These are phyloP conservation scores for Gliomastix tumulicola DNA, from an alignment of 2,329 filamentous ascomycete genomes.

Conservation along the genomic window DNA sequence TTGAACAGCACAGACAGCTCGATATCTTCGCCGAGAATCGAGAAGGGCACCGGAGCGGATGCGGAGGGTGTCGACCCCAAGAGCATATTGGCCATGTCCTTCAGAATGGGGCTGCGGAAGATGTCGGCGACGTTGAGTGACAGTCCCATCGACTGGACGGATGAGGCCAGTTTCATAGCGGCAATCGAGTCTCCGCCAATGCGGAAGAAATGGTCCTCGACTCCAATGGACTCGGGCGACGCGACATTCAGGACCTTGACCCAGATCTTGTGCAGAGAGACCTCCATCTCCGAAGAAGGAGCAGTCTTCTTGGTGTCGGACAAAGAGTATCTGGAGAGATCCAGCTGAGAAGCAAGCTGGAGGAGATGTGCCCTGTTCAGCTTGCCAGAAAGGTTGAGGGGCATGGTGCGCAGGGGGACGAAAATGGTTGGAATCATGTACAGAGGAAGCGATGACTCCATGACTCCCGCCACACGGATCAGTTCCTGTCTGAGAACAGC, in stretches of 20 bases:
- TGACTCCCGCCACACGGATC: too few relatives aligned
- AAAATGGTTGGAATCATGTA: conserved; percentile 8
- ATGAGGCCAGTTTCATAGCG: conserved; percentile 30
- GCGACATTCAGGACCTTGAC: conserved; percentile 30
- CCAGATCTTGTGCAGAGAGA: conserved; percentile 30
- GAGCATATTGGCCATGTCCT: not conserved
- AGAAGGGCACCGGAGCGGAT: not conserved
- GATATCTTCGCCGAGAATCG: not conserved
- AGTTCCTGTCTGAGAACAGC: not conserved
- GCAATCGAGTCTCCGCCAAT: conserved; percentile 44
- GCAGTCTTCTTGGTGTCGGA: not conserved
- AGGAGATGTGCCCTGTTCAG: conserved; percentile 2
- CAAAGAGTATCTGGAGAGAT: too few relatives aligned
- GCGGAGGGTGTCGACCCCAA: not conserved
- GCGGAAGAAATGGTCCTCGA: conserved; percentile 6
- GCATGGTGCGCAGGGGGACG: conserved; percentile 2
- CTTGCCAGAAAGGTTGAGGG: conserved; percentile 7
- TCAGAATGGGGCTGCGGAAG: conserved; percentile 4
- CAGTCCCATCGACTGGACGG: not conserved
- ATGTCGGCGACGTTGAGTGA: conserved; percentile 3
- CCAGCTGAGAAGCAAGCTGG: not conserved
- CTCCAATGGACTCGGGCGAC: too few relatives aligned
- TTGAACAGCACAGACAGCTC: not conserved
- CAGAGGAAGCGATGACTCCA: conserved; percentile 2
- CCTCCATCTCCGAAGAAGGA: conserved; percentile 2